These are phyloP conservation scores for Akanthomyces uredinophilus DNA, from an alignment of 2,329 filamentous ascomycete genomes.

Conservation along the genomic window DNA sequence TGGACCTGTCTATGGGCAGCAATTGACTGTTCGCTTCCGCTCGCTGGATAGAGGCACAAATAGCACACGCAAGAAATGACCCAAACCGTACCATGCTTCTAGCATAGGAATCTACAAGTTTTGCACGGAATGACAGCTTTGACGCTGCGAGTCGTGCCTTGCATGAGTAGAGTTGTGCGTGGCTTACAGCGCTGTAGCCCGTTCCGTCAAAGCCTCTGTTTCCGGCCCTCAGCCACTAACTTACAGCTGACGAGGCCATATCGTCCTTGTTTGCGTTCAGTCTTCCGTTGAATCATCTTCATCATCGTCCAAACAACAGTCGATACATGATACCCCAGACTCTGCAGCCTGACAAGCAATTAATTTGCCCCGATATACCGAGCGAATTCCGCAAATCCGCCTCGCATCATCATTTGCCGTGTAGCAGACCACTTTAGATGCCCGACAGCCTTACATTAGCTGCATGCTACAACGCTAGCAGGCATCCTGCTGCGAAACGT, in stretches of 20 bases:
- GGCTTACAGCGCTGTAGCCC: neutral
- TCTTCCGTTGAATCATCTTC: constrained; percentile 1
- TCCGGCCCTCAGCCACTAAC: neutral
- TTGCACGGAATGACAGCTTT: neutral
- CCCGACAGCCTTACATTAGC: constrained; percentile 1
- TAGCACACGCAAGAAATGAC: neutral
- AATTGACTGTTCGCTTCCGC: neutral
- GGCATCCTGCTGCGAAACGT: constrained; percentile 3
- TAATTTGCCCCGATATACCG: constrained; percentile 6
- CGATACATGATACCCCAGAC: neutral
- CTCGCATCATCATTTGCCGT: neutral
- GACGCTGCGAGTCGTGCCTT: neutral
- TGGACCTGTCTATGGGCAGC: neutral
- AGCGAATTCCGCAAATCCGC: constrained; percentile 2
- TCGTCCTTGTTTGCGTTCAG: neutral
- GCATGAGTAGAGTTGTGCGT: neutral
- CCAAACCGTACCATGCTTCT: neutral
- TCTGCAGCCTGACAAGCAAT: neutral
- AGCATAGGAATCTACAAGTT: neutral
- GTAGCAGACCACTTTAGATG: neutral
- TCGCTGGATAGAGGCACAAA: neutral
- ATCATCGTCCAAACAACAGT: neutral
- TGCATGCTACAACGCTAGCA: constrained; percentile 6
- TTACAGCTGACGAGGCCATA: neutral
- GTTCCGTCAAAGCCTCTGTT: constrained; percentile 1